These are phyloP conservation scores for Astrocystis sublimbata DNA, from an alignment of 495 filamentous ascomycete genomes.

Conservation along the genomic window DNA sequence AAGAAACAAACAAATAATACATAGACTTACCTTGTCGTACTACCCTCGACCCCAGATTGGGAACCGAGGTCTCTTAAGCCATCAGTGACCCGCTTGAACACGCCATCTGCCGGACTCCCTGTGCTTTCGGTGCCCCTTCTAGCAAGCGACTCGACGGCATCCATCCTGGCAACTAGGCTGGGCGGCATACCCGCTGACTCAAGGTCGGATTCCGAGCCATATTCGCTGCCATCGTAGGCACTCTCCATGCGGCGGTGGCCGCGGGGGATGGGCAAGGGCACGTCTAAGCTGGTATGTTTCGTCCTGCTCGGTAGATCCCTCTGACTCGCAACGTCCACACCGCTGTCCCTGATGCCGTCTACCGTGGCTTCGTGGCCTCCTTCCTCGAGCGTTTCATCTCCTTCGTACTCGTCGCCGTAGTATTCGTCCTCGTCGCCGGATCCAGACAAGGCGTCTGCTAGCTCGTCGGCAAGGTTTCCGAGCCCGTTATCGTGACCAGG, in stretches of 20 bases:
- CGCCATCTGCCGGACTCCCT: slow-evolving; percentile 65
- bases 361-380: slow-evolving; percentile 11
- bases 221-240: slow-evolving; percentile 63
- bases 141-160: slow-evolving; percentile 73
- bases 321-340: slow-evolving; percentile 48
- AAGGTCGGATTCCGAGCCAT: slow-evolving; percentile 71
- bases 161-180: slow-evolving; percentile 71
- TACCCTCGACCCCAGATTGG: slow-evolving; percentile 79
- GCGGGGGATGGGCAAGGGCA: slow-evolving; percentile 42
- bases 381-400: slow-evolving; percentile 37
- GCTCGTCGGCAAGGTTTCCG: slow-evolving; percentile 82
- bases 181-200: slow-evolving; percentile 69
- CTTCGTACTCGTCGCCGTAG: slow-evolving; percentile 55
- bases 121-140: slow-evolving; percentile 71
- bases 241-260: slow-evolving; percentile 50
- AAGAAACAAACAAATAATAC: neutral
- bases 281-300: slow-evolving; percentile 35
- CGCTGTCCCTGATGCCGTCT: slow-evolving; percentile 42
- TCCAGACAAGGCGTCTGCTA: slow-evolving; percentile 61
- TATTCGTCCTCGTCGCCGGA: slow-evolving; percentile 57
- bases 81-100: slow-evolving; percentile 71
- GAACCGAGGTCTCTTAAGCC: slow-evolving; percentile 74
- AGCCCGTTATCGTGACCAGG: slow-evolving; percentile 58
- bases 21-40: slow-evolving; percentile 66
- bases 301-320: slow-evolving; percentile 26